A percentile compares a stretch with the other conserved stretches of the same genome.
Evolutionary conservation across 257 asterid species (phyloP).

Genomic region (Ballota nigra): DNA sequence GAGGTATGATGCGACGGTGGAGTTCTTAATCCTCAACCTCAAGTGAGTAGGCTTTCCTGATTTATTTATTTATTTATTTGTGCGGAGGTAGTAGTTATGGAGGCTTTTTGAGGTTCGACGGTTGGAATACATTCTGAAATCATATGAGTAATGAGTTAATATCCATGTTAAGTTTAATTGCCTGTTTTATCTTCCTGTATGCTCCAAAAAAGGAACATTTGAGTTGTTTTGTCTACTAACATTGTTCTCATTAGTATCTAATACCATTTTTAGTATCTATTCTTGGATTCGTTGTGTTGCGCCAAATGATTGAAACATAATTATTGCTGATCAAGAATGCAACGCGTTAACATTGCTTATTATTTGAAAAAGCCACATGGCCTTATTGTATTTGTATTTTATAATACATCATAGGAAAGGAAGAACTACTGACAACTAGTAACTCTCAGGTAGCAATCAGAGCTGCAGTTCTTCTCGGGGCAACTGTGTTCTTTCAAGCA

Average conservation of each 20-base stretch:
- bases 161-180: neutral
- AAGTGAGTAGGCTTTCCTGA: neutral
- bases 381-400: neutral
- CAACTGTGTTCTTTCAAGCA: neutral
- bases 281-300: neutral
- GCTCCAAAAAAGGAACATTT: neutral
- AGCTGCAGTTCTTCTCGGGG: neutral
- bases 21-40: neutral
- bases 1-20: neutral
- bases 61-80: no score
- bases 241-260: neutral
- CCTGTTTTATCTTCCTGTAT: neutral
- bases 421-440: conserved; percentile 1
- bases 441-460: conserved; percentile 6
- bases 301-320: conserved; percentile 7
- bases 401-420: conserved; percentile 6
- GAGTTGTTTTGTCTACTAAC: neutral
- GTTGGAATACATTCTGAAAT: neutral
- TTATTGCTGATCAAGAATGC: conserved; percentile 4
- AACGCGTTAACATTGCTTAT: conserved; percentile 2
- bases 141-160: neutral
- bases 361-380: conserved; percentile 9
- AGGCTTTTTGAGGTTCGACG: neutral
- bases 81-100: neutral
- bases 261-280: neutral